Evolutionary conservation across 2,329 filamentous ascomycete species (phyloP), one percentile per base, ranked within the genome.

Genomic region (Scytalidium lignicola): DNA sequence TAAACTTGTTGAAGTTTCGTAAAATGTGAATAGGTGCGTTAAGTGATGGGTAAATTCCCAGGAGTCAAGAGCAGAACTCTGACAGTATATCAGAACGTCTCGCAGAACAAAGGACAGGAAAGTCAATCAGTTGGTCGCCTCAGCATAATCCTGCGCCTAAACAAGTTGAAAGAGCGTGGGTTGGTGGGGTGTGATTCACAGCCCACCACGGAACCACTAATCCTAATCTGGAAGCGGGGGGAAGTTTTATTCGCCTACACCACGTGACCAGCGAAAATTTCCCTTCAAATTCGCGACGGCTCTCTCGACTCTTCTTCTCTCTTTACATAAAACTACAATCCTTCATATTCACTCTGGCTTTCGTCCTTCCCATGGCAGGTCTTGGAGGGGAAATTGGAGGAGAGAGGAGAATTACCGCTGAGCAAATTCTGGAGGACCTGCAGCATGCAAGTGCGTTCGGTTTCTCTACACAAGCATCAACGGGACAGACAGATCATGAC

Each of bases 341-440:
- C 43, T 29, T 18, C 20, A 44, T 21, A 43, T 37, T 21, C 43
- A 20, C 32, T 43, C 26, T 43, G 17, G 21, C 21, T 46, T 49
- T 45, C 43, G 44, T 49, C 47, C 40, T 45, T 21, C 43, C 47
- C 47, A 74, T 80, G 77, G 72, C 74, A 75, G 71, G 70, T 70
- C 70, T 71, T 75, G 77, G 81, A 84, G 80, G 81, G 81, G 81
- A 84, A 84, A 83, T 67, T 78, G 79, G 74, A 79, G 79, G 80
- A 79, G 59, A 84, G 80, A 81, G 56, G 58, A 71, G 75, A 64
- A 67, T 56, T 56, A 56, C 53, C 49, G 58, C 57, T 67, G 73
- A 76, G 74, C 62, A 74, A 77, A 82, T 82, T 82, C 76, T 76
- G 76, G 80, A 72, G 68, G 71, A 70, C 73, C 73, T 68, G 55